Evolutionary conservation across 2,329 filamentous ascomycete species (phyloP), one percentile per base, ranked within the genome.

Genomic region (Setomelanomma holmii): DNA sequence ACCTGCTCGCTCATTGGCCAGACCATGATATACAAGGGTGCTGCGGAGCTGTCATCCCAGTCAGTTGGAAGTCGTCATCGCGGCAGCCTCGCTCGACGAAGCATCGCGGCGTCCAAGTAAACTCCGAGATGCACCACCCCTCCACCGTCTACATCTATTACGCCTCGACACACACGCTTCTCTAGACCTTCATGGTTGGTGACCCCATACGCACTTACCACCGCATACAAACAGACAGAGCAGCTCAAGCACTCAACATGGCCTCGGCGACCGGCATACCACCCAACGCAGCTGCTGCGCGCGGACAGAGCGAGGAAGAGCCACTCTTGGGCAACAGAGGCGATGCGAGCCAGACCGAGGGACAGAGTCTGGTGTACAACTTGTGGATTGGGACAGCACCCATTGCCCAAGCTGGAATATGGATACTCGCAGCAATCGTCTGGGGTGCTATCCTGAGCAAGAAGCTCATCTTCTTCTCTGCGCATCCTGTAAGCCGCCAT

Each of bases 391-490:
- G 91, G 58, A 96, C 92, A 14, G 93, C 86, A 50, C 82, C 88
- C 54, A 76, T 97, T 54, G 90, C 91, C 35, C 92, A 97, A 76
- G 82, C 85, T 38, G 93, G 91, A 49, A 84, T 88, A 49, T 79
- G 91, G 76, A 84, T 96, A 58, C 84, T 97, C 56, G 79, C 86
- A 42, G 84, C 85, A 30, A 84, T 93, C 50, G 82, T 96, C 60
- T 96, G 91, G 91, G 84, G 85, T 40, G 84, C 84, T 49, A 84
- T 97, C 59, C 85, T 96, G 69, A 83, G 86, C 36, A 81, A 83
- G 39, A 73, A 87, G 23, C 71, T 96, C 56, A 89, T 90, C 34
- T 86, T 96, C 64, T 96, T 98, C 82, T 92, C 91, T 16, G 86
- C 88, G 7, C 93, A 98, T 75, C 93, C 93, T 6, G 86, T 97